Evolutionary conservation across 192 early-diverging fungal genomes (phyloP).

Genomic region (Gonapodya prolifera): DNA sequence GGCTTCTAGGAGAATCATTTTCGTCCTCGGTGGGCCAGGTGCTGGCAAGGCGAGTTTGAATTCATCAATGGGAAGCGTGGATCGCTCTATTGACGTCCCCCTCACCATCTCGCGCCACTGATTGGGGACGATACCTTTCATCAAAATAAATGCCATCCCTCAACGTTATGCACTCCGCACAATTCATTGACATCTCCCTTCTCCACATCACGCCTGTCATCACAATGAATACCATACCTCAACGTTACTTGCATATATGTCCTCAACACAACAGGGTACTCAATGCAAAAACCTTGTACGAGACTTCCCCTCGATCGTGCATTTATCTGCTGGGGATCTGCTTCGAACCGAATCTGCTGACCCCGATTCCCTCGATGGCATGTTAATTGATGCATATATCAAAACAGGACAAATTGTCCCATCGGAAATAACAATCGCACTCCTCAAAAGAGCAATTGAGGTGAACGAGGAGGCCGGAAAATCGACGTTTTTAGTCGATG

Average conservation of each 20-base stretch:
- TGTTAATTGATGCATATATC: conserved; percentile 84
- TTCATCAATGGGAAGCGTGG: background rate
- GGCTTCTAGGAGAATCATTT: too few species aligned
- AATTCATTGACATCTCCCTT: too few species aligned
- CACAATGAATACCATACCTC: too few species aligned
- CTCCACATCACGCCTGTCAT: too few species aligned
- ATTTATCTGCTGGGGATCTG: conserved; percentile 92
- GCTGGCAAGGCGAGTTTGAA: background rate
- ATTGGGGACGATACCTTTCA: background rate
- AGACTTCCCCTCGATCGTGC: conserved; percentile 85
- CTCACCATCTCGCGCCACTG: background rate
- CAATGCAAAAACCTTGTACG: conserved; percentile 76
- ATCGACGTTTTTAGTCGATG: conserved; percentile 76
- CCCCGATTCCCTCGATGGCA: conserved; percentile 69
- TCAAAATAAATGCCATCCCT: background rate
- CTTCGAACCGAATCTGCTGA: conserved; percentile 83
- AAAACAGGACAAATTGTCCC: conserved; percentile 92
- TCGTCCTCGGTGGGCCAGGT: background rate
- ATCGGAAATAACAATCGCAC: conserved; percentile 82
- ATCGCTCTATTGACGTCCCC: background rate
- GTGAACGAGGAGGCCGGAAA: conserved; percentile 37
- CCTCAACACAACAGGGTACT: conserved; percentile 78
- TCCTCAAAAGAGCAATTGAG: conserved; percentile 84
- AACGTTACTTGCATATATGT: too few species aligned
- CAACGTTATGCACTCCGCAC: background rate